Percentiles rank a stretch among this genome's conserved stretches.
phyloP scores from a whole-genome alignment of 371 early-diverging fungal genomes.

The Mortierella sp. region DNA sequence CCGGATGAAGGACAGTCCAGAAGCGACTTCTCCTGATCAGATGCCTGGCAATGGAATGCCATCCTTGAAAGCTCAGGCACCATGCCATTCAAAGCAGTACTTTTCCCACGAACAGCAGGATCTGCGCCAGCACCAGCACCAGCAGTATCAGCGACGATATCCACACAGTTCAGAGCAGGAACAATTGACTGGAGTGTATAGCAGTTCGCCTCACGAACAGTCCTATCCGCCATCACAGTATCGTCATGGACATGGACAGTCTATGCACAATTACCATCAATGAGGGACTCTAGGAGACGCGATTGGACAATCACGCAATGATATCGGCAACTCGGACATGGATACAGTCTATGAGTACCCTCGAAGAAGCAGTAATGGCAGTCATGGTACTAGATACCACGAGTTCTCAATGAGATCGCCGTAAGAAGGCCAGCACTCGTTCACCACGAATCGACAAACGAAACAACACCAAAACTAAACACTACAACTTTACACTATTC shows the following conservation, averaged over 20 bases:
- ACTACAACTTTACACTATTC: no score
- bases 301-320: not conserved
- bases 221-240: slow-evolving; percentile 1
- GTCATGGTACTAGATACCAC: slow-evolving; percentile 11
- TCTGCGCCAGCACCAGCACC: slow-evolving; percentile 8
- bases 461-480: no score
- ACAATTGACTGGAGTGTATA: slow-evolving; percentile 4
- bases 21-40: slow-evolving; percentile 6
- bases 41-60: not conserved
- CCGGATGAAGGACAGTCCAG: slow-evolving; percentile 24
- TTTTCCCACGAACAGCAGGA: slow-evolving; percentile 16
- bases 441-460: no score
- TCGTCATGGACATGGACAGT: not conserved
- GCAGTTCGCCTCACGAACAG: not conserved
- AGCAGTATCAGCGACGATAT: slow-evolving; percentile 3
- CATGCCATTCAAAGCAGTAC: slow-evolving; percentile 18
- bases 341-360: slow-evolving; percentile 16
- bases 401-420: slow-evolving; percentile 30
- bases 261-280: not conserved
- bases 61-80: slow-evolving; percentile 4
- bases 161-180: slow-evolving; percentile 18
- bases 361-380: not conserved
- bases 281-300: slow-evolving; percentile 1
- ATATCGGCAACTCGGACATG: slow-evolving; percentile 13
- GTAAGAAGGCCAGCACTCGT: no score